Percentiles rank a stretch among this genome's conserved stretches.
Evolutionary conservation across 2,329 filamentous ascomycete genomes (phyloP).

Genomic region (Pseudogymnoascus sp.): DNA sequence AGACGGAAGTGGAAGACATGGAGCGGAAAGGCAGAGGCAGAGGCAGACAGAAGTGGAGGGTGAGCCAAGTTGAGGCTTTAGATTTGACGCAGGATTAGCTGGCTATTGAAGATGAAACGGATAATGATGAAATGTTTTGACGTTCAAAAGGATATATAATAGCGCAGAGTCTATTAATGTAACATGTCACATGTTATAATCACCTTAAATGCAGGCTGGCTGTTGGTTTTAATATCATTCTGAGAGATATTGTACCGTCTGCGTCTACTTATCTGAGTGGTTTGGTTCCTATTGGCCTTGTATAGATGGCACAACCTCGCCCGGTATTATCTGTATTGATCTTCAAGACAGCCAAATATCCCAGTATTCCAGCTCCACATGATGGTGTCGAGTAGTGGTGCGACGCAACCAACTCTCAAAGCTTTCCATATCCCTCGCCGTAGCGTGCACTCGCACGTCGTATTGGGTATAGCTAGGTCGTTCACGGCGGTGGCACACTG

Average conservation of each 20-base stretch:
- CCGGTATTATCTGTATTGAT: neutral
- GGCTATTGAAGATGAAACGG: neutral
- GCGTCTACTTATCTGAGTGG: neutral
- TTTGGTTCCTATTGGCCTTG: conserved; percentile 1
- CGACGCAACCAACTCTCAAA: neutral
- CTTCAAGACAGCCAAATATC: neutral
- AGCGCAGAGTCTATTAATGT: neutral
- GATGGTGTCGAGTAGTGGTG: neutral
- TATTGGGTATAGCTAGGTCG: neutral
- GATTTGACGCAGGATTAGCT: conserved; percentile 18
- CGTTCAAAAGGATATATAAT: neutral
- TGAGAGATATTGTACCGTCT: conserved; percentile 3
- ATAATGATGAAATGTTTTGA: neutral
- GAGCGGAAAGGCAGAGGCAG: neutral
- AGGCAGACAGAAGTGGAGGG: conserved; percentile 16
- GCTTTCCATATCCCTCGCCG: neutral
- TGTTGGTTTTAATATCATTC: neutral
- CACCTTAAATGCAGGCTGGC: neutral
- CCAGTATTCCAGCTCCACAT: neutral
- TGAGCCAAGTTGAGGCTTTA: conserved; percentile 21
- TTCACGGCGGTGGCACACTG: conserved; percentile 8
- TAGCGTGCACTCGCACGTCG: neutral
- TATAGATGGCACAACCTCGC: conserved; percentile 4
- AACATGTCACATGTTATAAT: neutral
- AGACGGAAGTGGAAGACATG: conserved; percentile 13